Evolutionary conservation across 768 basidiomycete genomes (phyloP), one percentile per base, ranked within the genome.

Genomic region (Mycena amicta): DNA sequence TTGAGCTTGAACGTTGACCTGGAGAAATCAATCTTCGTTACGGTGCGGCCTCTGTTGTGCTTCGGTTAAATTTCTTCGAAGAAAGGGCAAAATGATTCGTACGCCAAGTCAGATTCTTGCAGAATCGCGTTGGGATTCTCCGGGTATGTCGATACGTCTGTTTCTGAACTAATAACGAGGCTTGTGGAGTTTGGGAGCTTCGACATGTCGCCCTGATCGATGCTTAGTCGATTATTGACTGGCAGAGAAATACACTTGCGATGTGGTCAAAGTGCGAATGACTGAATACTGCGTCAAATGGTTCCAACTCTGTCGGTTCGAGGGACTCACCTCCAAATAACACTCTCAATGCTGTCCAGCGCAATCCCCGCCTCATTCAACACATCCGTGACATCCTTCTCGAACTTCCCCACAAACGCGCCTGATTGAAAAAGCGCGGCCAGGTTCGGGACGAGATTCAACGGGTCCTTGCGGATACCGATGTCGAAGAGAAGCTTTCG

Each of bases 101-200:
- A 64, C 62, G 46, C 31, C 8, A 56, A 50, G 29, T 64, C 58
- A 18, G 51, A 59, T 1, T 49, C 37, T 12, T 53, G 54, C 18
- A 66, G 45, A 23, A n/a, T 16, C 0, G 57, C 52, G 6, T 50
- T 55, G 13, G 62, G 50, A 20, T 45, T 53, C 6, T 45, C 40
- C 1, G 64, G 64, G 27, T 54, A 65, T 5, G 52, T 60, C 18
- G 28, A 2, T 3, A 50, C 33, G 23, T 58, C 41, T 3, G 62
- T 64, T 15, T 51, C 62, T 1, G 52, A 45, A 18, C 59, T 56
- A 27, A 66, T 53, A 5, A 66, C 33, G 20, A 66, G 53, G 1
- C 29, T 23, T 0, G 65, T 66, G 27, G 49, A 37, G 47, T 60
- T 51, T 2, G 62, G 62, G 46, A 66, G 64, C 31, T 61, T 63